A percentile compares a stretch with the other conserved stretches of the same genome.
Conservation (phyloP, 257 asterid genomes). For the Solanum etuberosum region DNA sequence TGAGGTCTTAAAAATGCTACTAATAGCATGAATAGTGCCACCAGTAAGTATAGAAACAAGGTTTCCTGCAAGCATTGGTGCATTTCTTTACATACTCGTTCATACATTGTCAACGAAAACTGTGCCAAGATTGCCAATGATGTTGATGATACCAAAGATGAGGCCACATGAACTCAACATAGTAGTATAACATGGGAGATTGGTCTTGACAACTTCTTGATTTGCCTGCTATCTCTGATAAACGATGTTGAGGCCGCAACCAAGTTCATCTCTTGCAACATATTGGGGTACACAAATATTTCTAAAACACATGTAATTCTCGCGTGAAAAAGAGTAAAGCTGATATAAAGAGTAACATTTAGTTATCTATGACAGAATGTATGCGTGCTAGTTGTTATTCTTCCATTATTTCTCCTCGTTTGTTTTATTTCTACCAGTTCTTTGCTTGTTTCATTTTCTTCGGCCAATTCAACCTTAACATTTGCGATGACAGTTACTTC, state of each 20-base stretch:
- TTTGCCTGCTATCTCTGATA: constrained; percentile 43
- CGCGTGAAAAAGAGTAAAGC: neutral
- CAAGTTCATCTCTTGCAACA: constrained; percentile 62
- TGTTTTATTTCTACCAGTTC: too few species aligned
- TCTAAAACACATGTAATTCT: constrained; percentile 55
- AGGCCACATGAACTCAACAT: constrained; percentile 90
- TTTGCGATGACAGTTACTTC: too few species aligned
- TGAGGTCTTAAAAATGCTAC: constrained; percentile 67
- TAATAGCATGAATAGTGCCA: constrained; percentile 58
- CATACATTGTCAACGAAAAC: constrained; percentile 84
- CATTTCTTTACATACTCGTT: constrained; percentile 74
- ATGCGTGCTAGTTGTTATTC: constrained; percentile 1
- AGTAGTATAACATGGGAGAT: constrained; percentile 46
- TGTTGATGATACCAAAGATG: constrained; percentile 84
- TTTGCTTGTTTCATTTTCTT: too few species aligned
- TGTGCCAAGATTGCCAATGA: constrained; percentile 88
- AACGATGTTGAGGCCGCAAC: constrained; percentile 51
- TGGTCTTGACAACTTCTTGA: constrained; percentile 62
- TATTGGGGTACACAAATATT: constrained; percentile 69
- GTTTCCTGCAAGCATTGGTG: constrained; percentile 89
- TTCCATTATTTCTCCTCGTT: too few species aligned
- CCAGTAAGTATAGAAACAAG: constrained; percentile 70
- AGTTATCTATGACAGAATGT: constrained; percentile 74
- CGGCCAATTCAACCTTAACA: too few species aligned
- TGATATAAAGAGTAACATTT: neutral